Evolutionary conservation across 768 basidiomycete species (phyloP).

Genomic region (Tulasnella calospora): DNA sequence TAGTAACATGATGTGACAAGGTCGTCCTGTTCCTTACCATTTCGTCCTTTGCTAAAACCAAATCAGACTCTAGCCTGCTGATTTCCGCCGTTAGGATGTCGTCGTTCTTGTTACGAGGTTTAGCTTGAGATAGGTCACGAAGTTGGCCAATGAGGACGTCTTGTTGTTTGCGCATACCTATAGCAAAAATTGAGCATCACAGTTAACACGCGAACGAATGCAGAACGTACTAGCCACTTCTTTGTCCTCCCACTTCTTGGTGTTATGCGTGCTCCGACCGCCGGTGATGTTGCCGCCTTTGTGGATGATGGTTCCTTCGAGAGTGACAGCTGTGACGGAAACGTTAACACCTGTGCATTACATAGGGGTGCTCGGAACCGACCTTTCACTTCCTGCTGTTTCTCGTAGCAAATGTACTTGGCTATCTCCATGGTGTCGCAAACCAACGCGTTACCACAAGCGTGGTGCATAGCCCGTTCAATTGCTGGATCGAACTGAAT

Average conservation of each 20-base stretch:
- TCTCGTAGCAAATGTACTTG: constrained; percentile 84
- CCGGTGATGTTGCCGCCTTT: constrained; percentile 97
- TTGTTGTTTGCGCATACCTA: constrained; percentile 55
- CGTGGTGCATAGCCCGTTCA: constrained; percentile 93
- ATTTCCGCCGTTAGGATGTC: constrained; percentile 74
- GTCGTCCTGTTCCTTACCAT: constrained; percentile 47
- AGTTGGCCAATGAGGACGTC: constrained; percentile 70
- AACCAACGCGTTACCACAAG: constrained; percentile 89
- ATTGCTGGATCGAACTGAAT: constrained; percentile 77
- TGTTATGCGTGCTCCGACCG: constrained; percentile 73
- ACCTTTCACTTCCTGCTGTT: constrained; percentile 97
- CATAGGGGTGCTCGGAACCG: constrained; percentile 29
- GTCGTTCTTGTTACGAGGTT: constrained; percentile 77
- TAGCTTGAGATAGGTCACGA: constrained; percentile 76
- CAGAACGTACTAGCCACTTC: constrained; percentile 69
- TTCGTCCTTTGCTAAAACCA: constrained; percentile 74
- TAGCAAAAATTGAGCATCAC: background rate
- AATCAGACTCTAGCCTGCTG: constrained; percentile 70
- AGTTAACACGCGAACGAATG: too few relatives aligned
- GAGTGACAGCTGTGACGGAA: constrained; percentile 70
- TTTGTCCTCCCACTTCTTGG: constrained; percentile 91
- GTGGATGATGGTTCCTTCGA: constrained; percentile 96
- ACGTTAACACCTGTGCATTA: background rate
- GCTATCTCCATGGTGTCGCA: constrained; percentile 96
- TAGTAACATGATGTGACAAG: constrained; percentile 1